These are phyloP conservation scores for Jackrogersella minutella DNA, from an alignment of 495 filamentous ascomycete genomes.

Conservation along the genomic window DNA sequence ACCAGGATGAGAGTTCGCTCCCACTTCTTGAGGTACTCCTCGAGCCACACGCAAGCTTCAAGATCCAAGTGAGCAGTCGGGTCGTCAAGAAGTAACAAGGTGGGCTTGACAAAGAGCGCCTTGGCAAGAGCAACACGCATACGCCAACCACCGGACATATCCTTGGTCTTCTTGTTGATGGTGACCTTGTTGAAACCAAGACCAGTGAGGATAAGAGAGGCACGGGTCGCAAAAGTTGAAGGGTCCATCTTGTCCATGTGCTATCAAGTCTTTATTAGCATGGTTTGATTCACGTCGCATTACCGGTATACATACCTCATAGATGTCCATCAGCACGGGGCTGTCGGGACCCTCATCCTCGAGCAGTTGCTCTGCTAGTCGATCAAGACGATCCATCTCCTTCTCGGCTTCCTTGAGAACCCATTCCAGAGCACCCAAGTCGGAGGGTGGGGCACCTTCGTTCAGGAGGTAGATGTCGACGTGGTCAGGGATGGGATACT, in stretches of 20 bases:
- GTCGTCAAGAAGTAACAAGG: conserved; percentile 94
- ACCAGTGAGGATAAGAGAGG: conserved; percentile 96
- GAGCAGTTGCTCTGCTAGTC: conserved; percentile 85
- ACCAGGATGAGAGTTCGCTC: conserved; percentile 96
- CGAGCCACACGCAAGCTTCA: conserved; percentile 98
- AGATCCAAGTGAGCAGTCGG: conserved; percentile 99
- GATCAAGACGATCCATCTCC: conserved; percentile 89
- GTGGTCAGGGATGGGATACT: conserved; percentile 95
- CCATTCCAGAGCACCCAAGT: conserved; percentile 94
- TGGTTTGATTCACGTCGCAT: neutral
- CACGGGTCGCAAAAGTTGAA: conserved; percentile 98
- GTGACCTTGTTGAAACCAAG: conserved; percentile 98
- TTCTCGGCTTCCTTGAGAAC: conserved; percentile 95
- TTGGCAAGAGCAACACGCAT: conserved; percentile 99
- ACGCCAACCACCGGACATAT: conserved; percentile 99
- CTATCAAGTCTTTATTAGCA: conserved; percentile 57
- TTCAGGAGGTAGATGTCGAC: conserved; percentile 99
- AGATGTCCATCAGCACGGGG: conserved; percentile 91
- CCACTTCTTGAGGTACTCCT: conserved; percentile 99
- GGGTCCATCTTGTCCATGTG: conserved; percentile 99
- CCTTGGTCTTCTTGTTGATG: conserved; percentile 99
- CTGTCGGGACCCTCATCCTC: conserved; percentile 92
- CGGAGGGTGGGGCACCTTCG: conserved; percentile 90
- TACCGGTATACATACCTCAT: conserved; percentile 73
- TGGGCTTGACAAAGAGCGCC: conserved; percentile 98